phyloP scores from a whole-genome alignment of 2,329 filamentous ascomycete genomes.

The Sclerotinia trifoliorum region DNA sequence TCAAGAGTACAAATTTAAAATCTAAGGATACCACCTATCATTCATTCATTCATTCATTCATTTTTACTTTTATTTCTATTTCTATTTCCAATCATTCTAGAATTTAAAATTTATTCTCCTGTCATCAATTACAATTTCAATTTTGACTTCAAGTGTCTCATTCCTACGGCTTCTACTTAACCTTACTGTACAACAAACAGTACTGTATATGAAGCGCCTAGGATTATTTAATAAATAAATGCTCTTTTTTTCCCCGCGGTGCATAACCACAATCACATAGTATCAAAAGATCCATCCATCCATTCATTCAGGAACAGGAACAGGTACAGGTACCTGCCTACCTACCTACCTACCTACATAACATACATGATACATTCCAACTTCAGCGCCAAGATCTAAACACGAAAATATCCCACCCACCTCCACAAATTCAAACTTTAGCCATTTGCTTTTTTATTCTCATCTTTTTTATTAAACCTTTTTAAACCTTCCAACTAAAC shows the following conservation, averaged over 20 bases:
- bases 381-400: not conserved
- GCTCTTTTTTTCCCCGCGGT: not conserved
- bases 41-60: no score
- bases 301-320: no score
- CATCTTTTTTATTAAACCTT: not conserved
- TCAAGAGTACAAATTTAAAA: no score
- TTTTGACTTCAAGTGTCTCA: no score
- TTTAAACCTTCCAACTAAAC: not conserved
- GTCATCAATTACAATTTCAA: not conserved
- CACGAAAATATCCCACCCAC: not conserved
- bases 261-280: not conserved
- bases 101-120: not conserved
- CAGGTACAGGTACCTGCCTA: no score
- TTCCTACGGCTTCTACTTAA: no score
- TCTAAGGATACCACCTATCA: no score
- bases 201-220: not conserved
- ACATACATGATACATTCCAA: not conserved
- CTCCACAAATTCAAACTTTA: conserved; percentile 5
- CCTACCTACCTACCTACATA: no score
- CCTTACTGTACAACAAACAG: no score
- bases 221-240: not conserved
- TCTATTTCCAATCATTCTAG: not conserved
- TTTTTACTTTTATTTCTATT: no score
- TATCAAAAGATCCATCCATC: not conserved
- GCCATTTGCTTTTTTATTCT: not conserved